These are phyloP conservation scores for Pichia sp. DNA, from an alignment of 1,139 yeast genomes.

Conservation along the genomic window DNA sequence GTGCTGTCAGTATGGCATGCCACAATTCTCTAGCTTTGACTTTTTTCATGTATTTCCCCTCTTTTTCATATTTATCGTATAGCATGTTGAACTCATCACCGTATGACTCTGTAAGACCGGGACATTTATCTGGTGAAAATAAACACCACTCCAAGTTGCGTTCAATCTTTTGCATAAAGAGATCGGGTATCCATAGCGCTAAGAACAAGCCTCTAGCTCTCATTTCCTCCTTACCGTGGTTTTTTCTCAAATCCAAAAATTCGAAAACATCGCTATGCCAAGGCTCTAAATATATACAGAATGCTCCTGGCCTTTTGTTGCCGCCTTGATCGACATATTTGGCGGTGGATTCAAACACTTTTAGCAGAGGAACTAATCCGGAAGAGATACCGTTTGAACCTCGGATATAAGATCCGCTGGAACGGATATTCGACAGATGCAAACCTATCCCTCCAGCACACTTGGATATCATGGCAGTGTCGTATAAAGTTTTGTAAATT, in stretches of 20 bases:
- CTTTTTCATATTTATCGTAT: constrained; percentile 44
- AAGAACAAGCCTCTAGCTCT: constrained; percentile 61
- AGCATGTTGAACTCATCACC: constrained; percentile 47
- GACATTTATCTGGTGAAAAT: constrained; percentile 51
- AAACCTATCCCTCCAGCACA: constrained; percentile 61
- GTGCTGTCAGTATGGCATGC: constrained; percentile 51
- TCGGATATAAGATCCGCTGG: constrained; percentile 53
- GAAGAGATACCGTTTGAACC: constrained; percentile 58
- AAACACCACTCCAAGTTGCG: constrained; percentile 48
- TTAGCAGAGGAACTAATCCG: constrained; percentile 58
- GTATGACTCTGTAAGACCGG: constrained; percentile 47
- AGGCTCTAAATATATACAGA: constrained; percentile 56
- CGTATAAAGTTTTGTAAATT: constrained; percentile 53
- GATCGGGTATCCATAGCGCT: constrained; percentile 60
- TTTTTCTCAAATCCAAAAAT: constrained; percentile 53
- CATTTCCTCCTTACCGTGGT: constrained; percentile 60
- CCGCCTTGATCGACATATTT: constrained; percentile 65
- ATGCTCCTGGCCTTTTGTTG: constrained; percentile 61
- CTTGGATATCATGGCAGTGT: constrained; percentile 55
- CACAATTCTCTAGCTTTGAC: constrained; percentile 52
- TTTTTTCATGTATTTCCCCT: constrained; percentile 37
- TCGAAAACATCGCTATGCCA: constrained; percentile 61
- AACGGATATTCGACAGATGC: constrained; percentile 54
- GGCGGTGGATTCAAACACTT: constrained; percentile 60
- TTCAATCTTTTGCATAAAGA: constrained; percentile 55